Conservation (phyloP, 306 rosid genomes). For the Malus orientalis region DNA sequence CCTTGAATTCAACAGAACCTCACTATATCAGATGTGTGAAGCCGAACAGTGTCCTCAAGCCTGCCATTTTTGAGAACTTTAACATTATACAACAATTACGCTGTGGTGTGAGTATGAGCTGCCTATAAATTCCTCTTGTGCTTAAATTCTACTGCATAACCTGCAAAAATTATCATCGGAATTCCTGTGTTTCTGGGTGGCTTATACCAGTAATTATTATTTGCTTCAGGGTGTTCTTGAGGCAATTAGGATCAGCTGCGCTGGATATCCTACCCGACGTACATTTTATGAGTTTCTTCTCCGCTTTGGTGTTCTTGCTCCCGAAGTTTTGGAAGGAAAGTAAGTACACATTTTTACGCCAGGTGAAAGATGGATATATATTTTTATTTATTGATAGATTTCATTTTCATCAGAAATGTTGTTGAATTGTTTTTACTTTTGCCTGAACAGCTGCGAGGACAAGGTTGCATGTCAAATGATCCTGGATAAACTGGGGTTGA, state of each 20-base stretch:
- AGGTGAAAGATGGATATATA: background rate
- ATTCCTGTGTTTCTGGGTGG: slow-evolving; percentile 8
- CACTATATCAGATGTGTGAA: slow-evolving; percentile 99
- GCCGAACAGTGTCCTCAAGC: slow-evolving; percentile 96
- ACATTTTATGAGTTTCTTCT: slow-evolving; percentile 93
- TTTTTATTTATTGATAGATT: background rate
- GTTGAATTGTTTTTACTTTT: slow-evolving; percentile 7
- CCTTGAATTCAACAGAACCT: slow-evolving; percentile 91
- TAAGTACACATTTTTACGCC: slow-evolving; percentile 34
- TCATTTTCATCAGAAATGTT: background rate
- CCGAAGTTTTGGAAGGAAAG: slow-evolving; percentile 95
- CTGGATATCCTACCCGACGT: slow-evolving; percentile 98
- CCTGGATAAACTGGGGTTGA: slow-evolving; percentile 82
- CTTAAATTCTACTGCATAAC: slow-evolving; percentile 13
- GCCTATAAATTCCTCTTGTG: slow-evolving; percentile 5
- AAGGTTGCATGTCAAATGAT: slow-evolving; percentile 86
- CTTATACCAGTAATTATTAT: slow-evolving; percentile 14
- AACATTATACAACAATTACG: slow-evolving; percentile 94
- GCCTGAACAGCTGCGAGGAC: slow-evolving; percentile 76
- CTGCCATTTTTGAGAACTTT: slow-evolving; percentile 83
- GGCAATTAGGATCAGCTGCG: slow-evolving; percentile 99
- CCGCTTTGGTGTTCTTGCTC: slow-evolving; percentile 98
- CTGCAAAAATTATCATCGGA: slow-evolving; percentile 5
- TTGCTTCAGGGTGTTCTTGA: slow-evolving; percentile 94
- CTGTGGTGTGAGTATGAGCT: slow-evolving; percentile 86